Evolutionary conservation across 2,329 filamentous ascomycete genomes (phyloP).

Genomic region (Fusarium sarcochroum): DNA sequence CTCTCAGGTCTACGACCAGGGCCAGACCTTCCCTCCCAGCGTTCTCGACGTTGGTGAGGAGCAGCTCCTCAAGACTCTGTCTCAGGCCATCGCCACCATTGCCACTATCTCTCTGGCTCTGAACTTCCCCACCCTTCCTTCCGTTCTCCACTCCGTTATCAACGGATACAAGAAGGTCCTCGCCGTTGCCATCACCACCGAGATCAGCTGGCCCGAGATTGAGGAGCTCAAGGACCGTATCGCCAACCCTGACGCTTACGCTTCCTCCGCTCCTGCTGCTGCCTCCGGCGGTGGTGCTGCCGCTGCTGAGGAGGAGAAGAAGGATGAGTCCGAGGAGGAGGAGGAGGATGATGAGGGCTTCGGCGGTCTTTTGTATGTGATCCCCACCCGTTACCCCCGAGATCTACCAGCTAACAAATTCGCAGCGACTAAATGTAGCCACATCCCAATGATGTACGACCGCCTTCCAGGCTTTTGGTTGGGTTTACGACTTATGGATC

Average conservation of each 20-base stretch:
- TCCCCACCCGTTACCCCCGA: not conserved
- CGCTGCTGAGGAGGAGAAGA: conserved; percentile 73
- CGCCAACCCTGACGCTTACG: conserved; percentile 98
- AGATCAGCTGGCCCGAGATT: conserved; percentile 95
- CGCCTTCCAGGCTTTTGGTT: conserved; percentile 60
- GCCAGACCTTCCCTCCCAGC: conserved; percentile 87
- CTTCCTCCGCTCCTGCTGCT: conserved; percentile 81
- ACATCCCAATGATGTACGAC: conserved; percentile 55
- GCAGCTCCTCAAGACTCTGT: conserved; percentile 89
- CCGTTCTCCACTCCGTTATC: conserved; percentile 95
- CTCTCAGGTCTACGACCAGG: conserved; percentile 95
- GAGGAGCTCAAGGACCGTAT: conserved; percentile 99
- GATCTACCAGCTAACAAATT: conserved; percentile 56
- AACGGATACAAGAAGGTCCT: conserved; percentile 99
- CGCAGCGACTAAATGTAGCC: conserved; percentile 66
- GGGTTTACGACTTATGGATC: conserved; percentile 61
- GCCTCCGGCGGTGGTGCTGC: conserved; percentile 66
- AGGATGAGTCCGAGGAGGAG: conserved; percentile 78
- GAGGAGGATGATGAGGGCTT: conserved; percentile 79
- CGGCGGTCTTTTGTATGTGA: conserved; percentile 81
- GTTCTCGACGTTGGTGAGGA: conserved; percentile 96
- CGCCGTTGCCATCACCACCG: conserved; percentile 89
- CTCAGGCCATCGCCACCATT: conserved; percentile 86
- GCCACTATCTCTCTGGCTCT: conserved; percentile 90
- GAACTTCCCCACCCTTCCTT: conserved; percentile 96